Conservation (phyloP, 306 rosid genomes). For the Cicer bijugum region DNA sequence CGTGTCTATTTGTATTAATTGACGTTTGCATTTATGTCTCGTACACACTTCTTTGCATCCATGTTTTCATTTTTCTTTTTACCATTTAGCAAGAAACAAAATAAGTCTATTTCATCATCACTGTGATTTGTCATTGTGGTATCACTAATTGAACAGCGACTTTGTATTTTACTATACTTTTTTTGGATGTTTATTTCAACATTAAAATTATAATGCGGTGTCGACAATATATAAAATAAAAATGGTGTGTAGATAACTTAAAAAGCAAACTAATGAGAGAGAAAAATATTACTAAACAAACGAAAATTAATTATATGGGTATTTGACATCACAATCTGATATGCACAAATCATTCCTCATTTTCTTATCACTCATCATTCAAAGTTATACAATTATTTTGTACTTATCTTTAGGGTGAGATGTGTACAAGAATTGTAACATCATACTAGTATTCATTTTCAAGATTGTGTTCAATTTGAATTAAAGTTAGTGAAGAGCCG, state of each 20-base stretch:
- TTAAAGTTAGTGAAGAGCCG: background rate
- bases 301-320: too few relatives aligned
- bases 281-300: too few relatives aligned
- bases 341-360: too few relatives aligned
- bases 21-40: conserved; percentile 48
- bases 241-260: too few relatives aligned
- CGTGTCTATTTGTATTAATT: conserved; percentile 38
- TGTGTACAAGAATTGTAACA: conserved; percentile 25
- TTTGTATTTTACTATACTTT: conserved; percentile 34
- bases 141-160: conserved; percentile 49
- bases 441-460: conserved; percentile 33
- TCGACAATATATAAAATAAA: too few relatives aligned
- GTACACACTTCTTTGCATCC: conserved; percentile 46
- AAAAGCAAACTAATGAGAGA: too few relatives aligned
- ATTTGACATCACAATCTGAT: too few relatives aligned
- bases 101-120: conserved; percentile 43
- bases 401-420: conserved; percentile 25
- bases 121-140: conserved; percentile 36
- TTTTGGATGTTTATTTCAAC: too few relatives aligned
- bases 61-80: conserved; percentile 32
- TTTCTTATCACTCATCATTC: conserved; percentile 31
- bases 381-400: conserved; percentile 27
- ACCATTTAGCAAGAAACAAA: conserved; percentile 31
- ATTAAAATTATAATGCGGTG: too few relatives aligned
- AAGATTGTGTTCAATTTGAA: conserved; percentile 32